These are phyloP conservation scores for Geotrichum citri-aurantii DNA, from an alignment of 1,139 yeast species.

Conservation along the genomic window DNA sequence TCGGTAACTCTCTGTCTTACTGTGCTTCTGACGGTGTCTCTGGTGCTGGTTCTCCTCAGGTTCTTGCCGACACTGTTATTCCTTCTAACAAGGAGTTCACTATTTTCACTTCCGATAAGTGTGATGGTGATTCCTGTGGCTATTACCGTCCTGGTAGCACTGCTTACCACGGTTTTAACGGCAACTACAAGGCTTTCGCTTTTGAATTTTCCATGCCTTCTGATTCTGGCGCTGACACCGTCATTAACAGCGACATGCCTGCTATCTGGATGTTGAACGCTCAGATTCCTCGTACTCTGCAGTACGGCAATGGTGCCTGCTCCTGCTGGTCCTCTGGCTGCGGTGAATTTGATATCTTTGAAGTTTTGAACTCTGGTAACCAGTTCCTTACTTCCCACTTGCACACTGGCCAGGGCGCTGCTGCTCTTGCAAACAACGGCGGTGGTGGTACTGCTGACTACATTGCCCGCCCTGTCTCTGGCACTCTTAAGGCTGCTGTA, in stretches of 20 bases:
- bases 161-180: slow-evolving; percentile 81
- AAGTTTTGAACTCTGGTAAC: slow-evolving; percentile 69
- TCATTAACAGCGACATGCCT: slow-evolving; percentile 73
- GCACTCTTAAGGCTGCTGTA: slow-evolving; percentile 85
- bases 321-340: slow-evolving; percentile 97
- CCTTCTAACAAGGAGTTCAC: slow-evolving; percentile 69
- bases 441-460: slow-evolving; percentile 90
- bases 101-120: slow-evolving; percentile 65
- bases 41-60: slow-evolving; percentile 56
- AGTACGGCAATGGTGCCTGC: slow-evolving; percentile 72
- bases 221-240: slow-evolving; percentile 40
- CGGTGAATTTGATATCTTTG: slow-evolving; percentile 93
- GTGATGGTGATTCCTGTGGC: slow-evolving; percentile 63
- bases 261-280: slow-evolving; percentile 95
- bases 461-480: slow-evolving; percentile 73
- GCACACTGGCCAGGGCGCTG: slow-evolving; percentile 75
- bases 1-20: slow-evolving; percentile 84
- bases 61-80: slow-evolving; percentile 57
- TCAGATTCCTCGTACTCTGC: slow-evolving; percentile 87
- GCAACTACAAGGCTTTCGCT: slow-evolving; percentile 69
- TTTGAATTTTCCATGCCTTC: slow-evolving; percentile 90
- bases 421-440: slow-evolving; percentile 11
- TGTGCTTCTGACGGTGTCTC: slow-evolving; percentile 68
- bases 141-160: slow-evolving; percentile 80
- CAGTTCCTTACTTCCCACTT: slow-evolving; percentile 70